These are phyloP conservation scores for Babesia sp. DNA, from an alignment of 169 alveolate genomes.

Conservation along the genomic window DNA sequence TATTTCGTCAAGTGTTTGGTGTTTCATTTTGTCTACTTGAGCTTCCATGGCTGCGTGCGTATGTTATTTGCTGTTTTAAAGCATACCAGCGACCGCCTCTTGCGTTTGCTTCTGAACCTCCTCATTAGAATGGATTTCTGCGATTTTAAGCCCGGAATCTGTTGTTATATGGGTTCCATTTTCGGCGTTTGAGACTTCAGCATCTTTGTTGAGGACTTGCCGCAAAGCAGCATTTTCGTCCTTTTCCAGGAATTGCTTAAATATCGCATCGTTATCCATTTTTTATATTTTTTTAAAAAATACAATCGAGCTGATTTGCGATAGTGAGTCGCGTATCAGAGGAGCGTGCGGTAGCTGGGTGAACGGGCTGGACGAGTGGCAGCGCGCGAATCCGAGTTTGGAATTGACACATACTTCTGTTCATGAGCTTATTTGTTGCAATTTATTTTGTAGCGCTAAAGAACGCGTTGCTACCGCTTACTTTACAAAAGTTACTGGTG, in stretches of 20 bases:
- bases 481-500: too few species aligned
- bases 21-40: slow-evolving; percentile 26
- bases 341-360: too few species aligned
- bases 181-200: neutral
- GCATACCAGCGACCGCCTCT: neutral
- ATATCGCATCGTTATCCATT: slow-evolving; percentile 44
- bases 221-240: slow-evolving; percentile 42
- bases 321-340: too few species aligned
- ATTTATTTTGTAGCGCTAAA: too few species aligned
- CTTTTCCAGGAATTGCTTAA: slow-evolving; percentile 22
- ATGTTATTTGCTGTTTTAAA: neutral
- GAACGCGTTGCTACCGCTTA: too few species aligned
- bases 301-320: neutral
- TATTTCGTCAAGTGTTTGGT: slow-evolving; percentile 51
- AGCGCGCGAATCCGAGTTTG: too few species aligned
- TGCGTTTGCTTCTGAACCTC: neutral
- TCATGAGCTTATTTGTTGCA: too few species aligned
- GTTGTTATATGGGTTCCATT: neutral
- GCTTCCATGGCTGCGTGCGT: neutral
- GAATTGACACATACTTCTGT: too few species aligned
- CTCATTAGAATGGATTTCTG: neutral
- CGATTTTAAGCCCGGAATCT: neutral
- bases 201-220: slow-evolving; percentile 7
- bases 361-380: too few species aligned
- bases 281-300: neutral